Percentiles rank a stretch among this genome's conserved stretches.
These are phyloP conservation scores for Chaetomium sp. DNA, from an alignment of 2,329 filamentous ascomycete species.

Conservation along the genomic window DNA sequence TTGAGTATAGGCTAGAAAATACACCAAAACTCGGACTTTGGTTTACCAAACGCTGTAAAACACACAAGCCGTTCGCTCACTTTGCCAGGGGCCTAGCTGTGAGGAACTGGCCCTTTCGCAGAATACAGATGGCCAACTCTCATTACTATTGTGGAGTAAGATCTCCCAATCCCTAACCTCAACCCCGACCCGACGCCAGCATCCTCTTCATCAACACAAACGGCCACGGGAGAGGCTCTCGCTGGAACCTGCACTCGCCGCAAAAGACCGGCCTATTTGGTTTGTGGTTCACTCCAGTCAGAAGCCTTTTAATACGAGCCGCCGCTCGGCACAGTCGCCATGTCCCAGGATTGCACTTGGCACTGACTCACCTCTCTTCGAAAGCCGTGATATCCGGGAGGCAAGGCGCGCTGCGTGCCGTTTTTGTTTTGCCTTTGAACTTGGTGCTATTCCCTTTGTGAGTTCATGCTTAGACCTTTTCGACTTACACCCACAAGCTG, in stretches of 20 bases:
- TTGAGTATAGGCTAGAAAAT: too few species aligned
- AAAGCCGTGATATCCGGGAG: constrained; percentile 8
- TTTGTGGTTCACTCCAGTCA: neutral
- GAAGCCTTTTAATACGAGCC: neutral
- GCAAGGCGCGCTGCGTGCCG: neutral
- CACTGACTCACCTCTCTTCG: constrained; percentile 2
- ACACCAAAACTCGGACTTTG: too few species aligned
- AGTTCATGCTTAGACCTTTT: neutral
- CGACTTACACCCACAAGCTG: neutral
- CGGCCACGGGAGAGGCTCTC: neutral
- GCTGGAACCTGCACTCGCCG: constrained; percentile 5
- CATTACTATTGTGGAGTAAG: too few species aligned
- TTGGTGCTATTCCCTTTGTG: neutral
- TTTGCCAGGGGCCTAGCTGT: too few species aligned
- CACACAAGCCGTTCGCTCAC: too few species aligned
- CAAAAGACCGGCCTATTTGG: neutral
- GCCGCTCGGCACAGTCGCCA: too few species aligned
- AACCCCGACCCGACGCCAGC: neutral
- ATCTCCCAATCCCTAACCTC: neutral
- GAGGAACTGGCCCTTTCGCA: too few species aligned
- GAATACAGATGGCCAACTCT: too few species aligned
- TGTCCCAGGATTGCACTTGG: too few species aligned
- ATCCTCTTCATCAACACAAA: neutral
- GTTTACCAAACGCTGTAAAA: too few species aligned
- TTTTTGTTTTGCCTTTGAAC: neutral